Base-by-base conservation (phyloP, 1,139 yeast species). In the Geotrichum europaeum region DNA sequence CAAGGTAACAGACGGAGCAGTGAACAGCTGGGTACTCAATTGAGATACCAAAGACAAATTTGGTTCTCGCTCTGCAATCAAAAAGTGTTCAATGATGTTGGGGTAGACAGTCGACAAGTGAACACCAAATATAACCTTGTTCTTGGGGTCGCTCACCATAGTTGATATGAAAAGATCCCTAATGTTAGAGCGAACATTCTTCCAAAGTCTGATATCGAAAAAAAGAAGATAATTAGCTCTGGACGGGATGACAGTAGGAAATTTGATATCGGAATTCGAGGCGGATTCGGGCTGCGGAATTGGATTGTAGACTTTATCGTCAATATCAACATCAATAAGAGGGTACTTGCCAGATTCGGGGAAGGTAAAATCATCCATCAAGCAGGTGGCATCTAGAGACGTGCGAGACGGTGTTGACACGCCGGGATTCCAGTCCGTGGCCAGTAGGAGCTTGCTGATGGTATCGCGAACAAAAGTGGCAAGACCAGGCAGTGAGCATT, bases 41-140 rank as follows among this genome's bases (percentile, higher is more conserved):
- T 85, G 80, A 40, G 86, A 79, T 83, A 91, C 84, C 25, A 90
- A 79, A 51, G 91, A 87, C 64, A 82, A 78, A 66, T 92, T 97
- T 0, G 96, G 94, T 64, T 91, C 97, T 56, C 92, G 77, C 64
- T 89, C 96, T 60, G 84, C 79, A 0, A 82, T 78, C 62, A 86
- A 80, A 70, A 82, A 90, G 79, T 82, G 81, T 66, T 90, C 92
- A 0, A 89, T 84, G 13, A 91, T 75, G 2, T 83, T 80, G 0
- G 96, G 91, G 70, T 92, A 91, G 0, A 90, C 77, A 67, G 90
- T 96, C 53, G 91, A 87, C 69, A 90, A 91, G 68, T 89, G 94
- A 49, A 84, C 83, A 10, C 90, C 87, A 51, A 90, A 76, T 45
- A 84, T 76, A 36, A 81, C 75, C 69, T 87, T 86, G 69, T 79